Evolutionary conservation across 805 yeast species (phyloP).

Genomic region (Metschnikowia matae): DNA sequence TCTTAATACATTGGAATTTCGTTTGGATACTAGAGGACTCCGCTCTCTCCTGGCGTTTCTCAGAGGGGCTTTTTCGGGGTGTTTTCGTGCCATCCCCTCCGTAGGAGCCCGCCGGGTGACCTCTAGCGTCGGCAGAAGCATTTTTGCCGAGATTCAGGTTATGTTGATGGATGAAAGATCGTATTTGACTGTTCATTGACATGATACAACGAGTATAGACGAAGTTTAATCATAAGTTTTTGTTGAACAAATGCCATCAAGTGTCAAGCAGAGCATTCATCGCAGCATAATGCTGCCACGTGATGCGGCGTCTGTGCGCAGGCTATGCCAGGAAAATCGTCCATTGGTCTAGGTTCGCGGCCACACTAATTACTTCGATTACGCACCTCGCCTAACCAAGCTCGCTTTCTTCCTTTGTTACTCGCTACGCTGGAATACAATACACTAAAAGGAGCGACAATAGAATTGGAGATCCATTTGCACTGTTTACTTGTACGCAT

Average conservation of each 20-base stretch:
- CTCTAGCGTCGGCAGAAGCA: background rate
- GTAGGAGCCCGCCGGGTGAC: background rate
- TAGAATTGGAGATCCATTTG: background rate
- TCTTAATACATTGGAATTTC: background rate
- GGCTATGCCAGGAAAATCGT: background rate
- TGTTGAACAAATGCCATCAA: background rate
- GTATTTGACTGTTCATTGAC: slow-evolving; percentile 11
- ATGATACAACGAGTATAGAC: background rate
- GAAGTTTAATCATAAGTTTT: slow-evolving; percentile 1
- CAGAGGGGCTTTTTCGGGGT: background rate
- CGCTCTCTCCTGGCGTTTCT: background rate
- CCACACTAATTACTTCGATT: background rate
- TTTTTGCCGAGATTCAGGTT: background rate
- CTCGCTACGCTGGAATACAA: background rate
- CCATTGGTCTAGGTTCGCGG: background rate
- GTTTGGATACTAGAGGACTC: background rate
- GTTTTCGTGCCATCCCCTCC: slow-evolving; percentile 2
- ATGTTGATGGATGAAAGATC: slow-evolving; percentile 13
- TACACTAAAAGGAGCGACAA: background rate
- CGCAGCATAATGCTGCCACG: slow-evolving; percentile 4
- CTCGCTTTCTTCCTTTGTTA: background rate
- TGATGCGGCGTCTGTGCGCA: background rate
- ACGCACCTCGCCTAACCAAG: background rate
- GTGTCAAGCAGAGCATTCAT: background rate
- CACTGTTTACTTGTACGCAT: no score